Conservation (phyloP, 768 basidiomycete species). For the Auriscalpium vulgare region DNA sequence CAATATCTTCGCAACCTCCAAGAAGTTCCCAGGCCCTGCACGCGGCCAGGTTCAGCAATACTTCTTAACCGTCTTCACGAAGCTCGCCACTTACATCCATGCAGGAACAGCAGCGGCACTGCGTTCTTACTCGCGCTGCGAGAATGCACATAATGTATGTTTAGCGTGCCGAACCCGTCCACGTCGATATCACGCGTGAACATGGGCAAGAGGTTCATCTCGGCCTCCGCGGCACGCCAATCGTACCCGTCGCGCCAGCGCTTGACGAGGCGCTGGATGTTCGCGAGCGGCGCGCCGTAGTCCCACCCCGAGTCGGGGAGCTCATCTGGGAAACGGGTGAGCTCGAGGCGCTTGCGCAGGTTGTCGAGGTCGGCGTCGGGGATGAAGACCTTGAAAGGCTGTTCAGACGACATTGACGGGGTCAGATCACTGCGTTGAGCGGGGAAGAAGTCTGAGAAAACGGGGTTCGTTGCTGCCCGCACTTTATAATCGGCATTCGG, state of each 20-base stretch:
- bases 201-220: conserved; percentile 24
- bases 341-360: conserved; percentile 38
- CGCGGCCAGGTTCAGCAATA: too few relatives aligned
- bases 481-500: too few relatives aligned
- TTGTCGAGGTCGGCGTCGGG: conserved; percentile 31
- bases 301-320: conserved; percentile 39
- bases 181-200: conserved; percentile 25
- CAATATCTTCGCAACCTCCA: conserved; percentile 36
- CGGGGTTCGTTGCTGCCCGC: too few relatives aligned
- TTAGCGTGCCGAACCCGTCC: conserved; percentile 22
- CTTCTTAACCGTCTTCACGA: not conserved
- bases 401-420: conserved; percentile 15
- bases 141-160: conserved; percentile 38
- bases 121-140: conserved; percentile 31
- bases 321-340: conserved; percentile 46
- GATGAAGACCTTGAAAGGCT: conserved; percentile 40
- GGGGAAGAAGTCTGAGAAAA: too few relatives aligned
- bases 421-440: too few relatives aligned
- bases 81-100: conserved; percentile 36
- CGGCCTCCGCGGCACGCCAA: conserved; percentile 20
- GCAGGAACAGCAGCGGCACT: conserved; percentile 48
- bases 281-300: conserved; percentile 33
- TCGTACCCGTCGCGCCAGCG: conserved; percentile 21
- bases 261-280: conserved; percentile 17
- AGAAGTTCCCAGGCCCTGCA: conserved; percentile 48